phyloP scores from a whole-genome alignment of 805 yeast genomes.

The Naumovozyma baii region DNA sequence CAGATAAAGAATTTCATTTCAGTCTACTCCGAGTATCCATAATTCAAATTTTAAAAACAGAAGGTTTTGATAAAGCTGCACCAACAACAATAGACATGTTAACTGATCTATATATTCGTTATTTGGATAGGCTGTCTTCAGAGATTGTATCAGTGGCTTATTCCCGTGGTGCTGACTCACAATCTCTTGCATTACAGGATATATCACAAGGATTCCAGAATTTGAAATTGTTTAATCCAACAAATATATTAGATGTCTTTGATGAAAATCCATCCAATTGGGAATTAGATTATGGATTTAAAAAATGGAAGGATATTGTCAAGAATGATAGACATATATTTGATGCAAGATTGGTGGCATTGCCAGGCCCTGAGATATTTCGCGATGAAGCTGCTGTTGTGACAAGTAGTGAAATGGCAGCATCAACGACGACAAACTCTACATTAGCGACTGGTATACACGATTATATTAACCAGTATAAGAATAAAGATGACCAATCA shows the following conservation, averaged over 20 bases:
- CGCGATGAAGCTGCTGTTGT: not conserved
- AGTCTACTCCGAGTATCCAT: slow-evolving; percentile 40
- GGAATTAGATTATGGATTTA: slow-evolving; percentile 37
- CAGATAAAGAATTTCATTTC: slow-evolving; percentile 36
- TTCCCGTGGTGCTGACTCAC: slow-evolving; percentile 16
- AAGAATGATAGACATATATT: slow-evolving; percentile 31
- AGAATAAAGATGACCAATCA: slow-evolving; percentile 9
- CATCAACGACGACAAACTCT: not conserved
- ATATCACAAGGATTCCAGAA: slow-evolving; percentile 60
- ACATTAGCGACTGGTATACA: slow-evolving; percentile 11
- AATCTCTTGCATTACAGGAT: slow-evolving; percentile 48
- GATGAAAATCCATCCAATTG: slow-evolving; percentile 33
- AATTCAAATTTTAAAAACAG: slow-evolving; percentile 53
- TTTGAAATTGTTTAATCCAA: slow-evolving; percentile 53
- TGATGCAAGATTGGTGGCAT: slow-evolving; percentile 33
- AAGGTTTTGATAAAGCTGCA: slow-evolving; percentile 74
- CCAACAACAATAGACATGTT: slow-evolving; percentile 62
- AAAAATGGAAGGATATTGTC: slow-evolving; percentile 34
- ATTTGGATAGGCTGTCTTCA: slow-evolving; percentile 43
- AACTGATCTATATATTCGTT: slow-evolving; percentile 67
- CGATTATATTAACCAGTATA: slow-evolving; percentile 25
- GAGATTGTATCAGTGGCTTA: slow-evolving; percentile 44
- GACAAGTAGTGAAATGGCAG: not conserved
- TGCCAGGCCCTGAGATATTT: slow-evolving; percentile 26
- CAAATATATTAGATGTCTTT: slow-evolving; percentile 42